These are phyloP conservation scores for Blastobotrys raffinosifermentans DNA, from an alignment of 1,139 yeast genomes.

Conservation along the genomic window DNA sequence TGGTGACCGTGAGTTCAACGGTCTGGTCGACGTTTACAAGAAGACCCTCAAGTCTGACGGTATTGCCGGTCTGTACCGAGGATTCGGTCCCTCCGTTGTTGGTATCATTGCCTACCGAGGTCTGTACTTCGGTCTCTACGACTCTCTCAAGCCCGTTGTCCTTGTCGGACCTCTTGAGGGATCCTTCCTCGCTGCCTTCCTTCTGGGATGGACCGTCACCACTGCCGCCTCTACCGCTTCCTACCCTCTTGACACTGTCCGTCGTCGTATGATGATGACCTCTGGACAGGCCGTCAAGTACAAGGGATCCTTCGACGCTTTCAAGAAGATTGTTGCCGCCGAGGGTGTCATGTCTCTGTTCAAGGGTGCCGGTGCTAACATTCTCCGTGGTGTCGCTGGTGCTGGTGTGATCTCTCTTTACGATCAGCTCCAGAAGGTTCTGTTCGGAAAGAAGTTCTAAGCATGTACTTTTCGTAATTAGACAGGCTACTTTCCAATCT, in stretches of 20 bases:
- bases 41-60: conserved; percentile 73
- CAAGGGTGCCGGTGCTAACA: conserved; percentile 87
- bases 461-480: no score
- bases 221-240: conserved; percentile 76
- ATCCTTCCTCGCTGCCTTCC: conserved; percentile 66
- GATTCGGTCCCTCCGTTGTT: conserved; percentile 75
- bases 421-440: conserved; percentile 69
- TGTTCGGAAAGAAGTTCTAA: conserved; percentile 69
- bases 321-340: conserved; percentile 61
- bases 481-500: no score
- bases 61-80: conserved; percentile 77
- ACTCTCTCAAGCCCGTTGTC: conserved; percentile 70
- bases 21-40: conserved; percentile 70
- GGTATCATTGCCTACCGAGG: conserved; percentile 83
- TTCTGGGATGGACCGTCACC: conserved; percentile 74
- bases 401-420: conserved; percentile 79
- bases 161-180: conserved; percentile 69
- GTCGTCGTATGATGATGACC: conserved; percentile 88
- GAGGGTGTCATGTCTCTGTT: conserved; percentile 68
- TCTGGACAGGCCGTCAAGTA: conserved; percentile 76
- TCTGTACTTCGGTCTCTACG: conserved; percentile 76
- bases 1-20: conserved; percentile 74
- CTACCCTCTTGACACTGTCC: conserved; percentile 75
- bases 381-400: conserved; percentile 84
- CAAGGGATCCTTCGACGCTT: conserved; percentile 70